Evolutionary conservation across 345 rosid genomes (phyloP).

Genomic region (Gossypium turneri): DNA sequence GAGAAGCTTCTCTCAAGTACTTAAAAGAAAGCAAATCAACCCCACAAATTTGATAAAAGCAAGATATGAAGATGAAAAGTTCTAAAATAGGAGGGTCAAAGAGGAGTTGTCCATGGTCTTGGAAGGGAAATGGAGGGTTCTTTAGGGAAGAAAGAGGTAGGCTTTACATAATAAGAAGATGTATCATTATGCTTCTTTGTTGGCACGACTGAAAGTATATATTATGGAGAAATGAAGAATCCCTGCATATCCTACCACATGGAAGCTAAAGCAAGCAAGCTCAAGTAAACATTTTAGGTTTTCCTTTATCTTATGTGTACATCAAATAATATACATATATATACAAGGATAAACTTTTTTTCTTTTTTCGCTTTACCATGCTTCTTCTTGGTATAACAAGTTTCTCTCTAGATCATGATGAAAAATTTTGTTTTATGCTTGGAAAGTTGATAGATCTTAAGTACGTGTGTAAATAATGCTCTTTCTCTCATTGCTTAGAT

Average conservation of each 20-base stretch:
- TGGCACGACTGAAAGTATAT: constrained; percentile 35
- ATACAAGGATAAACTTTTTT: background rate
- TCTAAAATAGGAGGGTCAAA: constrained; percentile 30
- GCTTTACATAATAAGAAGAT: constrained; percentile 54
- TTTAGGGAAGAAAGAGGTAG: constrained; percentile 49
- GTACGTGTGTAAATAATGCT: background rate
- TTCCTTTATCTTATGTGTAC: background rate
- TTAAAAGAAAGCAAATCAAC: background rate
- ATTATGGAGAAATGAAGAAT: too few species aligned
- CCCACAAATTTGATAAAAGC: background rate
- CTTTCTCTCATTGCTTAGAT: background rate
- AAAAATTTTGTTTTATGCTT: background rate
- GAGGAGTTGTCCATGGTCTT: constrained; percentile 36
- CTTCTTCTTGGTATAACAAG: background rate
- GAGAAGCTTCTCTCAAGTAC: too few species aligned
- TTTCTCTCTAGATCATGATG: background rate
- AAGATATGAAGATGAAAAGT: constrained; percentile 30
- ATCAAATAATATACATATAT: background rate
- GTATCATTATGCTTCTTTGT: constrained; percentile 52
- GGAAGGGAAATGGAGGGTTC: constrained; percentile 40
- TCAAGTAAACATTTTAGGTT: background rate
- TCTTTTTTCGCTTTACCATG: background rate
- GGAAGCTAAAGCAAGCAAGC: background rate
- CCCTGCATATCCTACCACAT: too few species aligned
- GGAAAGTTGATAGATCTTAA: background rate